Conservation (phyloP, 495 filamentous ascomycete species). For the Hyaloscypha variabilis region DNA sequence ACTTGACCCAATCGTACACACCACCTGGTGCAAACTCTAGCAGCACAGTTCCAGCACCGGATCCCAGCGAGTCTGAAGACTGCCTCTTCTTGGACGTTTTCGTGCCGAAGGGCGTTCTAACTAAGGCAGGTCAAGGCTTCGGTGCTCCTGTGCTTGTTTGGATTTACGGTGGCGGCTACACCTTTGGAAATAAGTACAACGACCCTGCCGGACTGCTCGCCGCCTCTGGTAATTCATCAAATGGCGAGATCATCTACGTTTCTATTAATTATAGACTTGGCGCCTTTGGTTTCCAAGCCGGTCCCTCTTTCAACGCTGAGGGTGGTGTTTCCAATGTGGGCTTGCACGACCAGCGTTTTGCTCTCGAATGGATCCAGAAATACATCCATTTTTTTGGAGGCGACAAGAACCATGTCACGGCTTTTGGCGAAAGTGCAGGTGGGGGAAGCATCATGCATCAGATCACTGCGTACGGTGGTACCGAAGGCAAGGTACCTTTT, state of each 20-base stretch:
- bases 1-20: too few species aligned
- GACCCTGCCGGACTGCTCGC: background rate
- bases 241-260: background rate
- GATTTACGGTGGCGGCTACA: background rate
- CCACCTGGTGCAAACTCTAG: too few species aligned
- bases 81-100: constrained; percentile 43
- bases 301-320: background rate
- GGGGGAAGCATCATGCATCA: constrained; percentile 68
- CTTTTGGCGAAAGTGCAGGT: constrained; percentile 73
- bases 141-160: background rate
- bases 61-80: constrained; percentile 7
- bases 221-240: background rate
- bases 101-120: constrained; percentile 45
- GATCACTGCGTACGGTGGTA: constrained; percentile 56
- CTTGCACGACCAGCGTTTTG: constrained; percentile 67
- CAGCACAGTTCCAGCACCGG: constrained; percentile 6
- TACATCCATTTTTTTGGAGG: constrained; percentile 72
- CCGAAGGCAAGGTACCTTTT: constrained; percentile 20
- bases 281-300: background rate
- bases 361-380: constrained; percentile 73
- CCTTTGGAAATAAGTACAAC: background rate
- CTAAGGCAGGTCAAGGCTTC: constrained; percentile 7
- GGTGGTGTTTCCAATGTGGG: constrained; percentile 54
- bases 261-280: background rate
- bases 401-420: constrained; percentile 64